Conservation (phyloP, 345 rosid species). For the Durio zibethinus region DNA sequence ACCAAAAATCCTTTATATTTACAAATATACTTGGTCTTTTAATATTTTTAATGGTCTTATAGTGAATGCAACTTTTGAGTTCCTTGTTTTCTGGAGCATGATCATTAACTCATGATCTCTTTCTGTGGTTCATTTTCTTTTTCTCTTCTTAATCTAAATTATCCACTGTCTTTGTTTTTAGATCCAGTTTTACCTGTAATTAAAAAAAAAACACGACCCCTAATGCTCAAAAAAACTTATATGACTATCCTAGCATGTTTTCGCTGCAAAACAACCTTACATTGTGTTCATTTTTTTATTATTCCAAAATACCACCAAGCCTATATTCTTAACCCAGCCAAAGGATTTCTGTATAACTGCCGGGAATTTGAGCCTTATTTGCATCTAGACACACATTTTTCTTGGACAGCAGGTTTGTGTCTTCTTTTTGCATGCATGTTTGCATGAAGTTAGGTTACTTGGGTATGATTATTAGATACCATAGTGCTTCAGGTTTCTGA, state of each 20-base stretch:
- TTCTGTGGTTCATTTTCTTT: not conserved
- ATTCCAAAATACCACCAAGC: not conserved
- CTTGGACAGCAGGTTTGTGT: not conserved
- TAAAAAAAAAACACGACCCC: not conserved
- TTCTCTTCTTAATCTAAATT: not conserved
- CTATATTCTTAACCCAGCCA: not conserved
- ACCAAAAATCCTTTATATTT: not conserved
- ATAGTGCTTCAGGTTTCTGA: not conserved
- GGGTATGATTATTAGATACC: not conserved
- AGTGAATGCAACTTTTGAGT: not conserved
- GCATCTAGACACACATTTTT: not conserved
- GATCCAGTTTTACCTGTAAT: constrained; percentile 4
- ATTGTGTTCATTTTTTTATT: not conserved
- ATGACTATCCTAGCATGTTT: not conserved
- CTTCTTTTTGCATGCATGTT: not conserved
- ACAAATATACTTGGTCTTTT: not conserved
- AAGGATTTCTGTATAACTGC: not conserved
- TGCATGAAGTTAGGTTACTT: not conserved
- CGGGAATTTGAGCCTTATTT: not conserved
- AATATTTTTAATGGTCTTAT: not conserved
- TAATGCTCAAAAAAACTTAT: not conserved
- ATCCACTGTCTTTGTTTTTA: not conserved
- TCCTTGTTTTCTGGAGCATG: not conserved
- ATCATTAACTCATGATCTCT: not conserved
- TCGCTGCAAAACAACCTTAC: not conserved